phyloP scores from a whole-genome alignment of 2,329 filamentous ascomycete species.

The Colletotrichum eleusines region DNA sequence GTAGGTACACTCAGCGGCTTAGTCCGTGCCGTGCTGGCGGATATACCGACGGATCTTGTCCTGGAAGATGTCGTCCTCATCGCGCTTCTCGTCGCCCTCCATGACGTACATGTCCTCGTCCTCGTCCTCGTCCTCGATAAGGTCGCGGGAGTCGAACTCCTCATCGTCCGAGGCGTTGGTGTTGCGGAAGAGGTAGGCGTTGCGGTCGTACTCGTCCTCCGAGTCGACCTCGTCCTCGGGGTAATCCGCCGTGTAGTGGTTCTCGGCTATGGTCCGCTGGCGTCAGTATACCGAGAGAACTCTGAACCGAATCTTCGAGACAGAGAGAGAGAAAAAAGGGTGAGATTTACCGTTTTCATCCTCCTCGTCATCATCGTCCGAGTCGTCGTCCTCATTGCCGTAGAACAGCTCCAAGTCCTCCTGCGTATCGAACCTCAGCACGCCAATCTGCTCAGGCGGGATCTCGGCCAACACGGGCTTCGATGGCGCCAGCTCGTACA shows the following conservation, averaged over 20 bases:
- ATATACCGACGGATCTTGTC: conserved; percentile 44
- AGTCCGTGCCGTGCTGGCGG: conserved; percentile 38
- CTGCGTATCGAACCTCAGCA: conserved; percentile 68
- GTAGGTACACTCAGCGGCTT: neutral
- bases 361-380: conserved; percentile 74
- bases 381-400: conserved; percentile 69
- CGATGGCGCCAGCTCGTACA: conserved; percentile 71
- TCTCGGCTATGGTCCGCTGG: conserved; percentile 68
- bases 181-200: conserved; percentile 67
- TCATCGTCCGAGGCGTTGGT: conserved; percentile 67
- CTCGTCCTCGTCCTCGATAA: conserved; percentile 54
- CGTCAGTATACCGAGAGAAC: neutral
- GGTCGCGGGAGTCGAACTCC: conserved; percentile 61
- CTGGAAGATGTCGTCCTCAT: conserved; percentile 46
- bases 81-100: conserved; percentile 52
- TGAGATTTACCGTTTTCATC: conserved; percentile 70
- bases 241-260: conserved; percentile 84
- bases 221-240: conserved; percentile 83
- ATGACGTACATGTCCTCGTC: conserved; percentile 51
- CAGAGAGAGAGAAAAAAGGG: neutral
- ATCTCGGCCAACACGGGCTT: conserved; percentile 61
- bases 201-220: conserved; percentile 66
- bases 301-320: too few relatives aligned
- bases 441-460: conserved; percentile 63
- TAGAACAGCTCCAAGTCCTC: conserved; percentile 73